Evolutionary conservation across 768 basidiomycete genomes (phyloP), one percentile per base, ranked within the genome.

Genomic region (Paxillus ammoniavirescens): DNA sequence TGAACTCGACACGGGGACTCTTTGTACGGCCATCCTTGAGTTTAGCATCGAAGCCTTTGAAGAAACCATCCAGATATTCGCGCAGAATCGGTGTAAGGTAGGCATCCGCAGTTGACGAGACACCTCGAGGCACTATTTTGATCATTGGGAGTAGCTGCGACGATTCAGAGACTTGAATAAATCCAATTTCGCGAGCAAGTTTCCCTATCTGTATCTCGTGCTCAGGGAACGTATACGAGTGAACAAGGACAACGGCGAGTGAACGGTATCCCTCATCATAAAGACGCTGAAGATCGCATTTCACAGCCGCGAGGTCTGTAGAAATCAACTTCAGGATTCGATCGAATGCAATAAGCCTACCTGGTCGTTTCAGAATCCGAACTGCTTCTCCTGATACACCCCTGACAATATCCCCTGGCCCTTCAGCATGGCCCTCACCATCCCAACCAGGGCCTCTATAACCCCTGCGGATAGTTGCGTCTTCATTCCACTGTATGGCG

Each of bases 361-460:
- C 83, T 62, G 90, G 91, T 59, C 79, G 79, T 67, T 82, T 83
- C 58, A 95, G 67, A 41, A 97, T 86, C 44, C 89, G 77, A 5
- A 97, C 92, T 0, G 93, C 91, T 68, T 97, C 95, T 17, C 93
- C 94, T 21, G 89, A 91, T 23, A 95, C 64, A 2, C 95, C 94
- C 61, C 73, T 71, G 10, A 94, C 89, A 47, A 97, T 79, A 53
- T 88, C 83, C 7, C 91, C 91, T 0, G 87, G 87, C 0, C 90
- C 87, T 62, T 92, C 88, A 1, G 88, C 89, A 48, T 83, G 67
- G 17, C 85, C 84, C 15, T 70, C 59, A 2, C 82, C 82, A 61
- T 91, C 89, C 82, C 88, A 89, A 0, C 89, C 91, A 12, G 78
- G 82, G 1, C 93, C 93, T 30, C 83, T 73, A 66, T 91, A 93